Conservation (phyloP, 441 rosid species). For the Pelargonium myrrhifolium region DNA sequence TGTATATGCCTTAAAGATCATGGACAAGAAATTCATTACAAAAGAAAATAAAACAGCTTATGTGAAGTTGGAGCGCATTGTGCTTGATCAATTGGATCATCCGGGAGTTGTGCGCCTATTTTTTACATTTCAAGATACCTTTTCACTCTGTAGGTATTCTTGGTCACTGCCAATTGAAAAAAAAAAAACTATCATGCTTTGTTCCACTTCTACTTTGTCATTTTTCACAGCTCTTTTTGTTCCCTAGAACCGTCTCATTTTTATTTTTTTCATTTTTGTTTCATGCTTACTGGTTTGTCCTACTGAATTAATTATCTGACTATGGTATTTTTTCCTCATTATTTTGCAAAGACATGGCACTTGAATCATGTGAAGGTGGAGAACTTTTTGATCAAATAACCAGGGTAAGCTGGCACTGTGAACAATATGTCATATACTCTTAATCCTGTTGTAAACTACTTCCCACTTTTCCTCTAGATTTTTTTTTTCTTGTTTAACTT, state of each 20-base stretch:
- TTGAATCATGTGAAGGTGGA: slow-evolving; percentile 98
- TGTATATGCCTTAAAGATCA: slow-evolving; percentile 90
- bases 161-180: slow-evolving; percentile 15
- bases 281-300: slow-evolving; percentile 11
- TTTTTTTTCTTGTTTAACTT: slow-evolving; percentile 6
- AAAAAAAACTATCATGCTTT: neutral
- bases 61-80: slow-evolving; percentile 83
- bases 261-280: slow-evolving; percentile 9
- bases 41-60: slow-evolving; percentile 97
- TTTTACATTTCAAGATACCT: slow-evolving; percentile 62
- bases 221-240: neutral
- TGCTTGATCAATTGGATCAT: slow-evolving; percentile 66
- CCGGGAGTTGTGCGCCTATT: slow-evolving; percentile 61
- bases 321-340: slow-evolving; percentile 16
- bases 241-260: neutral
- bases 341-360: slow-evolving; percentile 79
- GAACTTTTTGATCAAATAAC: slow-evolving; percentile 98
- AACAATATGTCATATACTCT: slow-evolving; percentile 1
- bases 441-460: slow-evolving; percentile 4
- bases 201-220: neutral
- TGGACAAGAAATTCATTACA: slow-evolving; percentile 98
- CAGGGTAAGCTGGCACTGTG: slow-evolving; percentile 53
- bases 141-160: slow-evolving; percentile 50
- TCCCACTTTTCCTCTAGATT: neutral
- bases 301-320: slow-evolving; percentile 15